Percentiles rank a stretch among this genome's conserved stretches.
Conservation (phyloP, 805 yeast species). For the Candida ovalis region DNA sequence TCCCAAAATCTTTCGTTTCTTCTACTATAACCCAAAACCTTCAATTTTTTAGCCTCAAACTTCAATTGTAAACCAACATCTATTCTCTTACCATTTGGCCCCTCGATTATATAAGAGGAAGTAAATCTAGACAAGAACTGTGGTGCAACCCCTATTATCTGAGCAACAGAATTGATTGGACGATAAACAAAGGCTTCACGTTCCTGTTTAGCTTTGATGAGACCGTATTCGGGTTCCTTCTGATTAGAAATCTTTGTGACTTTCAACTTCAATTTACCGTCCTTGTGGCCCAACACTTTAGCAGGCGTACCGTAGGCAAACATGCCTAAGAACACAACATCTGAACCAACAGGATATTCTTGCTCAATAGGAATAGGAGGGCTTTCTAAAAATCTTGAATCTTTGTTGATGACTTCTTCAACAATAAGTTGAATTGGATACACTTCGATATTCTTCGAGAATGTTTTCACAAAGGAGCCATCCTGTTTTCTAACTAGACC, state of each 20-base stretch:
- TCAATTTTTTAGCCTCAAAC: constrained; percentile 71
- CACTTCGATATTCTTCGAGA: constrained; percentile 43
- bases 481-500: constrained; percentile 66
- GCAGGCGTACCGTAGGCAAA: constrained; percentile 86
- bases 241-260: constrained; percentile 47
- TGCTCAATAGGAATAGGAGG: constrained; percentile 73
- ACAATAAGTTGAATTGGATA: constrained; percentile 83
- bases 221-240: constrained; percentile 66
- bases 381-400: constrained; percentile 66
- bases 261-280: constrained; percentile 40
- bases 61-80: constrained; percentile 84
- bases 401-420: constrained; percentile 67
- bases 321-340: constrained; percentile 77
- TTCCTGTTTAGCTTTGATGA: constrained; percentile 56
- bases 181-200: constrained; percentile 50
- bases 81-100: constrained; percentile 45
- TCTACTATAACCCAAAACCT: constrained; percentile 84
- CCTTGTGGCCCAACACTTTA: constrained; percentile 54
- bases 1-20: constrained; percentile 72
- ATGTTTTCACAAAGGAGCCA: constrained; percentile 82
- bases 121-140: constrained; percentile 74
- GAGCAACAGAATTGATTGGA: constrained; percentile 63
- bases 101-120: constrained; percentile 61
- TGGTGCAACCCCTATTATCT: constrained; percentile 52
- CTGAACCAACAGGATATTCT: constrained; percentile 73